These are phyloP conservation scores for Didymosphaeria variabile DNA, from an alignment of 2,329 filamentous ascomycete species.

Conservation along the genomic window DNA sequence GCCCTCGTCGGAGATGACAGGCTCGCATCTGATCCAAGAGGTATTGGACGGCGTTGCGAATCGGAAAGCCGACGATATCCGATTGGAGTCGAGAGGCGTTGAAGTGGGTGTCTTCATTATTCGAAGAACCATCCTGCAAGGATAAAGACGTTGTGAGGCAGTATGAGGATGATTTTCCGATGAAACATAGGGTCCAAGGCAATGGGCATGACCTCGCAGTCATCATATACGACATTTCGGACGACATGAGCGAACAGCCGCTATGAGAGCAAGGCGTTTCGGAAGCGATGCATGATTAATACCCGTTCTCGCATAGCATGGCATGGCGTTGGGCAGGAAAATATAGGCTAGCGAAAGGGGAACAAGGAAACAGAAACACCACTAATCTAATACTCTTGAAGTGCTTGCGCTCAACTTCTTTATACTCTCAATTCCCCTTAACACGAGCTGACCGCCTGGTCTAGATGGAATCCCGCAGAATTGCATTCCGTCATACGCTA, in stretches of 20 bases:
- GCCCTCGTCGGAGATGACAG: conserved; percentile 58
- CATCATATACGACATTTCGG: conserved; percentile 3
- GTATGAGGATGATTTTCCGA: not conserved
- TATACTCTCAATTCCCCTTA: not conserved
- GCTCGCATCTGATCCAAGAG: conserved; percentile 66
- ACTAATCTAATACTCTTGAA: conserved; percentile 8
- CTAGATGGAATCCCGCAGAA: conserved; percentile 14
- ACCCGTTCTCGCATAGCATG: conserved; percentile 15
- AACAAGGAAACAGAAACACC: conserved; percentile 2
- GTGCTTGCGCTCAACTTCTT: not conserved
- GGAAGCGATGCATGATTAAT: conserved; percentile 15
- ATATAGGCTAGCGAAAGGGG: not conserved
- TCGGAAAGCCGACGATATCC: conserved; percentile 53
- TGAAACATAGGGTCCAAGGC: not conserved
- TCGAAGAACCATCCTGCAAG: conserved; percentile 33
- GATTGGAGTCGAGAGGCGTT: conserved; percentile 47
- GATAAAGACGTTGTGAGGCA: not conserved
- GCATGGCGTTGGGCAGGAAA: conserved; percentile 12
- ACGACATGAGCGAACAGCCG: conserved; percentile 6
- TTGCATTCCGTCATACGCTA: conserved; percentile 18
- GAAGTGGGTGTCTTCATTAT: conserved; percentile 61
- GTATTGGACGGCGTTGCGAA: conserved; percentile 67
- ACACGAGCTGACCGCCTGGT: conserved; percentile 11
- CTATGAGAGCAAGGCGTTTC: conserved; percentile 15
- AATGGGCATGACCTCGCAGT: not conserved